phyloP scores from a whole-genome alignment of 2,329 filamentous ascomycete species.

The Penicillium polonicum region DNA sequence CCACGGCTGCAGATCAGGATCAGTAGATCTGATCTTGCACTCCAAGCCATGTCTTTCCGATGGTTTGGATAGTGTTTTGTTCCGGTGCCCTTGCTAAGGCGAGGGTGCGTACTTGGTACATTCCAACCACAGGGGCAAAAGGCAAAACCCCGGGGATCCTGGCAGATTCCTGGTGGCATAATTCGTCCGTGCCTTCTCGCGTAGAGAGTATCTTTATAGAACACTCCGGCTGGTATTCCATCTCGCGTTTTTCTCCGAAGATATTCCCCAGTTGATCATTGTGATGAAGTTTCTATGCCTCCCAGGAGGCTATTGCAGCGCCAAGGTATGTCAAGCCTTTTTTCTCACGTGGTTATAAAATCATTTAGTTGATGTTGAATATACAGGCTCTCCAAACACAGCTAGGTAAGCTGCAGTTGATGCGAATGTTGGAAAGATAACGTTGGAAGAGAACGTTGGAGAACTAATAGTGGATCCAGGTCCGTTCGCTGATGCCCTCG shows the following conservation, averaged over 20 bases:
- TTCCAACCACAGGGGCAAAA: conserved; percentile 19
- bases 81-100: conserved; percentile 22
- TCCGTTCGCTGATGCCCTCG: conserved; percentile 18
- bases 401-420: conserved; percentile 14
- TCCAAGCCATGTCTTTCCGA: not conserved
- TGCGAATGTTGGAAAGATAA: not conserved
- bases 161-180: conserved; percentile 10
- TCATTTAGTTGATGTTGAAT: not conserved
- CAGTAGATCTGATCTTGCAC: not conserved
- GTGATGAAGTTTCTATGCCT: conserved; percentile 26
- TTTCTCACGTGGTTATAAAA: not conserved
- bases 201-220: not conserved
- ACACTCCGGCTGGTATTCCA: not conserved
- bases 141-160: conserved; percentile 9
- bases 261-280: not conserved
- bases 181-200: not conserved
- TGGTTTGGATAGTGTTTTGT: not conserved
- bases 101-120: conserved; percentile 17
- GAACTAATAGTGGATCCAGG: conserved; percentile 10
- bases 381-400: conserved; percentile 18
- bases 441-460: no score
- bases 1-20: conserved; percentile 5
- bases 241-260: not conserved
- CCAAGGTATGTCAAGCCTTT: conserved; percentile 15
- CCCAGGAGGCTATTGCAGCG: conserved; percentile 22